Conservation (phyloP, 129 eudicot species). For the Rutidosis leptorrhynchoides region DNA sequence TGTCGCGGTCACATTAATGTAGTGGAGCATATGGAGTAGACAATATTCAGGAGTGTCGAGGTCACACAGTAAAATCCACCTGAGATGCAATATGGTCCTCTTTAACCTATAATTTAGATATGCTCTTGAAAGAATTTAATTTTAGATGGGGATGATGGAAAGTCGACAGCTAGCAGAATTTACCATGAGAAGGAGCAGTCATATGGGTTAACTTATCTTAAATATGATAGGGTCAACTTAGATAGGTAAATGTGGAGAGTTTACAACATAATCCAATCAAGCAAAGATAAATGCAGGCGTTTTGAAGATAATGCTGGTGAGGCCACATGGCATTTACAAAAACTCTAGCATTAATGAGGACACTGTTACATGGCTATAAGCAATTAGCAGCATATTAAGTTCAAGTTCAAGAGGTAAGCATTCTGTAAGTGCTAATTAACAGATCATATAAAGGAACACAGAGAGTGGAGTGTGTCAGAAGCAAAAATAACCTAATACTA, state of each 20-base stretch:
- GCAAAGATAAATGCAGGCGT: not conserved
- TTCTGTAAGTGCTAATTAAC: constrained; percentile 14
- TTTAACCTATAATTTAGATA: not conserved
- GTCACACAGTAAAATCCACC: not conserved
- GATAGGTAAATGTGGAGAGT: not conserved
- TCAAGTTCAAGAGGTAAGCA: constrained; percentile 6
- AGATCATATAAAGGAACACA: constrained; percentile 5
- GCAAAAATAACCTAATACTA: constrained; percentile 5
- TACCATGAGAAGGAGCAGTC: not conserved
- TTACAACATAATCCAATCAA: not conserved
- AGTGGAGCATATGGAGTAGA: not conserved
- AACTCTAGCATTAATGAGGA: not conserved
- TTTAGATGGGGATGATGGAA: not conserved
- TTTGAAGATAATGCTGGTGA: not conserved
- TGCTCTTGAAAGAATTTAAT: not conserved
- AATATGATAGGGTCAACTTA: not conserved
- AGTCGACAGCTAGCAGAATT: not conserved
- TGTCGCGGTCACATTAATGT: not conserved
- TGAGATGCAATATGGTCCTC: not conserved
- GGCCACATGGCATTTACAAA: not conserved
- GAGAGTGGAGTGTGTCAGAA: not conserved
- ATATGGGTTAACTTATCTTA: not conserved
- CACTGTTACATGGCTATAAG: not conserved
- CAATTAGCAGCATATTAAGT: constrained; percentile 8
- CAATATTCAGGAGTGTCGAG: not conserved